Conservation (phyloP, 2,329 filamentous ascomycete genomes). For the Aspergillus fijiensis region DNA sequence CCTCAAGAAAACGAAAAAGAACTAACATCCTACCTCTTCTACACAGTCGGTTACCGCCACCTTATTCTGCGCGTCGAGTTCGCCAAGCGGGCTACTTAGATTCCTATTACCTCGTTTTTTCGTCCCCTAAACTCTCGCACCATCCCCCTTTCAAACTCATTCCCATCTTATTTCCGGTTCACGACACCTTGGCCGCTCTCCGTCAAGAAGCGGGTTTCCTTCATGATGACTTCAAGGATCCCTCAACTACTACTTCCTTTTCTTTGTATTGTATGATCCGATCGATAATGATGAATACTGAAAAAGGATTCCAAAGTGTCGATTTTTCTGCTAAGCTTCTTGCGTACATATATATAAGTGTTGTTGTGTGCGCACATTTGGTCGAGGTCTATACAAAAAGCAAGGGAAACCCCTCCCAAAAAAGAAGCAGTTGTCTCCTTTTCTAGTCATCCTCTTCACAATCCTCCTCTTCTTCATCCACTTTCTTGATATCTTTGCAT, state of each 20-base stretch:
- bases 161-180: slow-evolving; percentile 25
- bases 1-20: neutral
- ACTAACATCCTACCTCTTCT: neutral
- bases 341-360: neutral
- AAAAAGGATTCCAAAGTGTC: slow-evolving; percentile 31
- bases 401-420: neutral
- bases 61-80: slow-evolving; percentile 55
- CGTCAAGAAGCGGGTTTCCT: slow-evolving; percentile 33
- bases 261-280: slow-evolving; percentile 40
- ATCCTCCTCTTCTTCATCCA: neutral
- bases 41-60: slow-evolving; percentile 52
- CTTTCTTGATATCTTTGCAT: too few relatives aligned
- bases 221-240: slow-evolving; percentile 26
- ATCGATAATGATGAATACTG: slow-evolving; percentile 39
- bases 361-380: slow-evolving; percentile 1
- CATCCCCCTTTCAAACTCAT: slow-evolving; percentile 1
- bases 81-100: slow-evolving; percentile 48
- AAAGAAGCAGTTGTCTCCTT: slow-evolving; percentile 22
- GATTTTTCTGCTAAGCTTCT: slow-evolving; percentile 23
- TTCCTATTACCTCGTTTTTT: slow-evolving; percentile 7
- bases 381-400: neutral
- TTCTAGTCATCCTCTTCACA: neutral
- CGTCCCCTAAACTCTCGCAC: neutral
- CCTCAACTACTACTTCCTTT: slow-evolving; percentile 17
- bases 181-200: slow-evolving; percentile 33